These are phyloP conservation scores for Cladosporium sp. DNA, from an alignment of 2,329 filamentous ascomycete genomes.

Conservation along the genomic window DNA sequence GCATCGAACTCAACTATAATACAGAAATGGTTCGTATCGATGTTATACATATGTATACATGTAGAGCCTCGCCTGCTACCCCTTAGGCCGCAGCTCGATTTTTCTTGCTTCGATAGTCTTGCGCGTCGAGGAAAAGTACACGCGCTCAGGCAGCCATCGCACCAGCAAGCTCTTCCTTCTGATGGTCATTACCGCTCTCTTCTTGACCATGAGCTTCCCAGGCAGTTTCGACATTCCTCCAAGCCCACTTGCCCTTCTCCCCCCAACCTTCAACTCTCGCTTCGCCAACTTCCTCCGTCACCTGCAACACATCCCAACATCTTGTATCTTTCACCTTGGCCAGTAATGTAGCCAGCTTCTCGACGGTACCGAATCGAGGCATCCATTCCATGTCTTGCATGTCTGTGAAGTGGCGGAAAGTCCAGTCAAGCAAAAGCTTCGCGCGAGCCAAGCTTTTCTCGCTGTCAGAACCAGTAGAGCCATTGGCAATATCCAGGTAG, in stretches of 20 bases:
- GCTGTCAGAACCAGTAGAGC: background rate
- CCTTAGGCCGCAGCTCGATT: background rate
- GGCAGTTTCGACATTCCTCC: slow-evolving; percentile 18
- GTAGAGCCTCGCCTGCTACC: background rate
- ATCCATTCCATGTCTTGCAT: slow-evolving; percentile 35
- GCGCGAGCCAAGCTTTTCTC: background rate
- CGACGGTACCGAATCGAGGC: slow-evolving; percentile 36
- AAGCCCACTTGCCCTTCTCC: slow-evolving; percentile 28
- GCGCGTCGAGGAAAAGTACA: background rate
- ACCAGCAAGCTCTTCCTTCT: background rate
- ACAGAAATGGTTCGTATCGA: background rate
- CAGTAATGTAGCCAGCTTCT: slow-evolving; percentile 29
- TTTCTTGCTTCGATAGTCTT: background rate
- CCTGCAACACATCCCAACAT: slow-evolving; percentile 39
- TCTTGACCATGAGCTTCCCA: background rate
- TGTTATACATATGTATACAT: background rate
- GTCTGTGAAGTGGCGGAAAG: slow-evolving; percentile 36
- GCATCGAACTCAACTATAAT: background rate
- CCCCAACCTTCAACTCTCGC: slow-evolving; percentile 31
- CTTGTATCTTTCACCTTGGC: slow-evolving; percentile 31
- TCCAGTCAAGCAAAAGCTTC: slow-evolving; percentile 32
- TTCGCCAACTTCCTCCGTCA: slow-evolving; percentile 29
- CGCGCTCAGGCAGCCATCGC: background rate
- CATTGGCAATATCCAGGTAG: background rate
- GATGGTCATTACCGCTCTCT: background rate